phyloP scores from a whole-genome alignment of 257 asterid genomes.

The Solanum habrochaites region DNA sequence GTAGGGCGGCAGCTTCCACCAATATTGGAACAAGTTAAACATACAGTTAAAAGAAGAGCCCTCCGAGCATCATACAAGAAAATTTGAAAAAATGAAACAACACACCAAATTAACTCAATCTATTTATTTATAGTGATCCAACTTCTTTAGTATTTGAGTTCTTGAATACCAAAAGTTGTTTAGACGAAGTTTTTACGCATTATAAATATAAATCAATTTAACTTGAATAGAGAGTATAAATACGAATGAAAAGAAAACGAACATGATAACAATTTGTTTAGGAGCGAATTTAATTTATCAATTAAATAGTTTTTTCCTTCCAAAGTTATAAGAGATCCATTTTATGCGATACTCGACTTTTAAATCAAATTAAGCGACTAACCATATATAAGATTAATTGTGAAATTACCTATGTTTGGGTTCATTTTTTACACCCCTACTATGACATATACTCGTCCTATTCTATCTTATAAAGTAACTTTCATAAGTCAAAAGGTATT shows the following conservation, averaged over 20 bases:
- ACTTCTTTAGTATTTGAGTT: too few species aligned
- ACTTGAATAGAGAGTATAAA: too few species aligned
- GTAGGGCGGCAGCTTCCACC: not conserved
- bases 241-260: not conserved
- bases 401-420: too few species aligned
- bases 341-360: not conserved
- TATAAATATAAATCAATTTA: too few species aligned
- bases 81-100: not conserved
- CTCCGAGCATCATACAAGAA: not conserved
- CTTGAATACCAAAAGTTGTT: too few species aligned
- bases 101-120: not conserved
- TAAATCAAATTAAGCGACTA: not conserved
- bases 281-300: not conserved
- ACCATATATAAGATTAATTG: too few species aligned
- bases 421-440: not conserved
- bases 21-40: not conserved
- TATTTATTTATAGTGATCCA: too few species aligned
- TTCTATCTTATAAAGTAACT: not conserved
- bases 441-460: not conserved
- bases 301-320: not conserved
- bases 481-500: not conserved
- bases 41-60: not conserved
- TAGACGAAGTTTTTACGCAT: rapidly evolving
- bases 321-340: too few species aligned
- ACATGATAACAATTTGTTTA: not conserved